These are phyloP conservation scores for Fusarium phyllophilum DNA, from an alignment of 2,329 filamentous ascomycete genomes.

Conservation along the genomic window DNA sequence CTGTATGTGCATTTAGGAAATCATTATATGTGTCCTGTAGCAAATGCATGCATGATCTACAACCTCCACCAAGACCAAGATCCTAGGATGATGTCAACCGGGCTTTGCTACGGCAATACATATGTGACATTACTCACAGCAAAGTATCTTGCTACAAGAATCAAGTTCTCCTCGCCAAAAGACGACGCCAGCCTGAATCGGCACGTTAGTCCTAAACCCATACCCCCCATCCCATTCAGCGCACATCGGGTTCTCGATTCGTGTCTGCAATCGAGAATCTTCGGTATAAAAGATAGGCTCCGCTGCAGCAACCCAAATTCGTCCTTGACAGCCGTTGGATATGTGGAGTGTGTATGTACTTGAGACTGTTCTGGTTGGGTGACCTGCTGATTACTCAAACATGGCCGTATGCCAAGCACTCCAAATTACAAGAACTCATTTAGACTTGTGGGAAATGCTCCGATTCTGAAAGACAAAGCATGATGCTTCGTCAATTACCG, in stretches of 20 bases:
- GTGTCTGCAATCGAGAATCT: conserved; percentile 1
- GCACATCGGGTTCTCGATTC: background rate
- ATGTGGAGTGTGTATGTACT: background rate
- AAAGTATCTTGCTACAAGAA: background rate
- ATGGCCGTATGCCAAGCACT: conserved; percentile 12
- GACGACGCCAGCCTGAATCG: conserved; percentile 4
- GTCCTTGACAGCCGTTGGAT: conserved; percentile 9
- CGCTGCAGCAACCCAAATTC: conserved; percentile 2
- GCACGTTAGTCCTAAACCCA: conserved; percentile 14
- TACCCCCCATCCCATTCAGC: conserved; percentile 17
- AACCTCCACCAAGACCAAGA: conserved; percentile 17
- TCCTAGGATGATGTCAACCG: conserved; percentile 20
- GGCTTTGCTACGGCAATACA: background rate
- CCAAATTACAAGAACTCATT: conserved; percentile 3
- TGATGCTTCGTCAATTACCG: conserved; percentile 23
- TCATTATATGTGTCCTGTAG: conserved; percentile 9
- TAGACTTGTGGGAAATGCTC: conserved; percentile 23
- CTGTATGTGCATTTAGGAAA: background rate
- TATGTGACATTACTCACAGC: background rate
- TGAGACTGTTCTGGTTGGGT: background rate
- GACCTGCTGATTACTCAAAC: background rate
- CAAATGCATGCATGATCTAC: conserved; percentile 30
- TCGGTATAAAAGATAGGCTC: conserved; percentile 17
- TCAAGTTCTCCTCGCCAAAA: conserved; percentile 13
- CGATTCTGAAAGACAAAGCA: conserved; percentile 13